phyloP scores from a whole-genome alignment of 768 basidiomycete genomes.

The Porpolomopsis calyptriformis region DNA sequence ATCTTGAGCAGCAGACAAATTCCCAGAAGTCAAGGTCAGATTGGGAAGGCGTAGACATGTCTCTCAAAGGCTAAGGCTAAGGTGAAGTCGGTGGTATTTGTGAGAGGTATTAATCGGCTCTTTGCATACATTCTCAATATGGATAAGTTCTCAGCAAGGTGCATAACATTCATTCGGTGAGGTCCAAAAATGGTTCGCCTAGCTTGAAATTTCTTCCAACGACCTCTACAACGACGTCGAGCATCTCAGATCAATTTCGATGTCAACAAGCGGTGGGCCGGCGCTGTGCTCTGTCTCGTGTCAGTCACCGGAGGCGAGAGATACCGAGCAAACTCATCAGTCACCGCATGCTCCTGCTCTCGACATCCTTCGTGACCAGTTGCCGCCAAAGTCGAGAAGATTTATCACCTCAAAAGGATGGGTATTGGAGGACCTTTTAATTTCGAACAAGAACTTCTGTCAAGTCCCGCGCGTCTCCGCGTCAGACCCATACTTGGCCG shows the following conservation, averaged over 20 bases:
- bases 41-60: neutral
- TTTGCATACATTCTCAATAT: neutral
- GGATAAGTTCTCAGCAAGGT: no score
- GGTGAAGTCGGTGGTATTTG: no score
- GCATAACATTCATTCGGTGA: no score
- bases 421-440: constrained; percentile 35
- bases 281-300: no score
- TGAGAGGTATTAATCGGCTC: neutral
- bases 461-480: constrained; percentile 30
- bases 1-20: constrained; percentile 60
- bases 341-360: neutral
- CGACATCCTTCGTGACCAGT: neutral
- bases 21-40: constrained; percentile 66
- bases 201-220: no score
- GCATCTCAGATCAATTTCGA: no score
- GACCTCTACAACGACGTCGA: no score
- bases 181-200: no score
- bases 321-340: no score
- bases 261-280: no score
- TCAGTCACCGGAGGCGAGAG: no score
- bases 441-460: constrained; percentile 31
- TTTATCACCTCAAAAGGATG: constrained; percentile 26
- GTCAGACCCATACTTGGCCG: constrained; percentile 18
- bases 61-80: no score
- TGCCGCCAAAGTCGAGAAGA: neutral